Evolutionary conservation across 129 eudicot species (phyloP).

Genomic region (Kitagawia praeruptora): DNA sequence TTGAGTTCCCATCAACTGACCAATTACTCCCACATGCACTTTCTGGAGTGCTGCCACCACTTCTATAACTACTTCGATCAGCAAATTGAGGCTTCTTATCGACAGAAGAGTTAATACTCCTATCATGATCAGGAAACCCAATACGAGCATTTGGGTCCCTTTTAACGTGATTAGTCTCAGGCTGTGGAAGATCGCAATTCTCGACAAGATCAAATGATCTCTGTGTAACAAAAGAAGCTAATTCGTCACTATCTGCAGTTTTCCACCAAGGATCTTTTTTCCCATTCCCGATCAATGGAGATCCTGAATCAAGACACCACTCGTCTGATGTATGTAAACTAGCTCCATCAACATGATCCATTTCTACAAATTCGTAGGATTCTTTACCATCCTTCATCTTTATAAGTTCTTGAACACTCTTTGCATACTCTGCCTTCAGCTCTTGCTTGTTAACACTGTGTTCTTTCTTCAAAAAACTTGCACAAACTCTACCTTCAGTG

Average conservation of each 20-base stretch:
- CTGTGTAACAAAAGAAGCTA: slow-evolving; percentile 71
- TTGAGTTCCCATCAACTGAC: slow-evolving; percentile 11
- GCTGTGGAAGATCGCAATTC: slow-evolving; percentile 90
- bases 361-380: slow-evolving; percentile 44
- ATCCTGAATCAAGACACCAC: slow-evolving; percentile 36
- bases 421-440: slow-evolving; percentile 12
- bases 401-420: slow-evolving; percentile 28
- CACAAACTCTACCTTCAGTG: slow-evolving; percentile 11
- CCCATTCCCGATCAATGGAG: slow-evolving; percentile 52
- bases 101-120: slow-evolving; percentile 16
- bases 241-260: slow-evolving; percentile 61
- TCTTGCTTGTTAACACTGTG: slow-evolving; percentile 13
- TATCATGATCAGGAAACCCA: slow-evolving; percentile 19
- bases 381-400: slow-evolving; percentile 32
- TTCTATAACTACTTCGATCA: slow-evolving; percentile 12
- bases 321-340: slow-evolving; percentile 36
- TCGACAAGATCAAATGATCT: slow-evolving; percentile 58
- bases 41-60: slow-evolving; percentile 18
- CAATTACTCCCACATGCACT: slow-evolving; percentile 18
- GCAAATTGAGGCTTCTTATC: slow-evolving; percentile 17
- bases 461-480: slow-evolving; percentile 16
- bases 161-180: slow-evolving; percentile 30
- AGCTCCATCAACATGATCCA: slow-evolving; percentile 25
- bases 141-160: slow-evolving; percentile 18
- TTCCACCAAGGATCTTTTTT: slow-evolving; percentile 84